These are phyloP conservation scores for Extremus antarcticus DNA, from an alignment of 495 filamentous ascomycete genomes.

Conservation along the genomic window DNA sequence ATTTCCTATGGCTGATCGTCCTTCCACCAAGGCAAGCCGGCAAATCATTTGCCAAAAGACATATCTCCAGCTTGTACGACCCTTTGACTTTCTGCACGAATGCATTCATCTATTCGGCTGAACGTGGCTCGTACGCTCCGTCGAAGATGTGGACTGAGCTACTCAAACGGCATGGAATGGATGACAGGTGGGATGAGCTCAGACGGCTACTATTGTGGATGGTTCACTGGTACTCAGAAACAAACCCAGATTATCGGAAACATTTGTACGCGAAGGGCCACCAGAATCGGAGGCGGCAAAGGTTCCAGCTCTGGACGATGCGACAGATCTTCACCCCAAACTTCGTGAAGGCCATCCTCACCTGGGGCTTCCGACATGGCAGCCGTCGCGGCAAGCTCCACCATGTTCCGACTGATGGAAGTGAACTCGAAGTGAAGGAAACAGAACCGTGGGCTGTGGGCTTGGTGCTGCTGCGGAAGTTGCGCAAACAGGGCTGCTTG, in stretches of 20 bases:
- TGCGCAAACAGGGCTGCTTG: conserved; percentile 36
- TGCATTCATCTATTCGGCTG: conserved; percentile 29
- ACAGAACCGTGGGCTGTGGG: conserved; percentile 39
- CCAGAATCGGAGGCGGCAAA: not conserved
- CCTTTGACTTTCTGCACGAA: conserved; percentile 25
- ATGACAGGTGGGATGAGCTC: conserved; percentile 34
- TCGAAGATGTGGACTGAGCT: conserved; percentile 38
- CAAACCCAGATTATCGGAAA: not conserved
- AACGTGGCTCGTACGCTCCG: conserved; percentile 26
- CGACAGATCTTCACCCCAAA: conserved; percentile 33
- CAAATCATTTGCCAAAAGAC: not conserved
- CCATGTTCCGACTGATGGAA: not conserved
- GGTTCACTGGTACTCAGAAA: conserved; percentile 1
- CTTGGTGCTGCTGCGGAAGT: conserved; percentile 38
- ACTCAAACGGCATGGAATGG: conserved; percentile 39
- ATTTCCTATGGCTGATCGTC: not conserved
- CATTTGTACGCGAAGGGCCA: not conserved
- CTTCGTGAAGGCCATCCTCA: conserved; percentile 43
- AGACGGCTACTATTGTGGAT: conserved; percentile 27
- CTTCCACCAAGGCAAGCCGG: conserved; percentile 10
- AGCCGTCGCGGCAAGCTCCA: not conserved
- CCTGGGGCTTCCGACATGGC: conserved; percentile 45
- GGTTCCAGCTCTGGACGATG: not conserved
- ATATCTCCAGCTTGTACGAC: conserved; percentile 8
- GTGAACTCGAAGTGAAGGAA: not conserved